A percentile compares a stretch with the other conserved stretches of the same genome.
Conservation (phyloP, 202 grass and related monocot genomes). For the Eragrostis tef region DNA sequence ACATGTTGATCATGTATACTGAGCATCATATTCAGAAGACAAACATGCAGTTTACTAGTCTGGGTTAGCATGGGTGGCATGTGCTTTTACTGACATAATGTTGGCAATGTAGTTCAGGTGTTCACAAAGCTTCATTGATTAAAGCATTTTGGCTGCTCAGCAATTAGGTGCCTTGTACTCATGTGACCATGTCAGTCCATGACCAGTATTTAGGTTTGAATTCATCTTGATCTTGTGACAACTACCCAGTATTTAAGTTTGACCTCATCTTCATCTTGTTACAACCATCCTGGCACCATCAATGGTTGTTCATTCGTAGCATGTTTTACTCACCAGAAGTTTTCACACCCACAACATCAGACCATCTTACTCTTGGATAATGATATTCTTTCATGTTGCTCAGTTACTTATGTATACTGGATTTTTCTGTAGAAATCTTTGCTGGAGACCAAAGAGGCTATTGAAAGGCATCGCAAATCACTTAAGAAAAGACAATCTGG, state of each 20-base stretch:
- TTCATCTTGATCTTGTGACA: neutral
- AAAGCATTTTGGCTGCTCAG: slow-evolving; percentile 22
- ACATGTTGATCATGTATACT: slow-evolving; percentile 36
- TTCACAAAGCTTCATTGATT: slow-evolving; percentile 40
- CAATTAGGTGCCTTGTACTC: slow-evolving; percentile 2
- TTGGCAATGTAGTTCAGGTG: neutral
- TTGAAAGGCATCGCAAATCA: slow-evolving; percentile 98
- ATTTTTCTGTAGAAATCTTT: slow-evolving; percentile 85
- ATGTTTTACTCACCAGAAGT: no score
- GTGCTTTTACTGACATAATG: slow-evolving; percentile 13
- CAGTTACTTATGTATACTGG: slow-evolving; percentile 41
- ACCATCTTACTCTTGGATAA: slow-evolving; percentile 18
- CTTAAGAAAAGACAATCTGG: slow-evolving; percentile 91
- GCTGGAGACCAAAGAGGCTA: slow-evolving; percentile 83
- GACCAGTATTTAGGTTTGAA: neutral
- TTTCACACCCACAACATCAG: no score
- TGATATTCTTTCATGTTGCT: slow-evolving; percentile 41
- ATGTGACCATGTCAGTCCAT: slow-evolving; percentile 13
- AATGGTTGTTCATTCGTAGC: neutral
- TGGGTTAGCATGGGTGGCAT: slow-evolving; percentile 7
- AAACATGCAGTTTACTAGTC: slow-evolving; percentile 8
- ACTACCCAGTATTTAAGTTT: slow-evolving; percentile 5
- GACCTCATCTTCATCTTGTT: neutral
- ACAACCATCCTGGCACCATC: neutral
- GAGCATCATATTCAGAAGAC: slow-evolving; percentile 10